A percentile compares a stretch with the other conserved stretches of the same genome.
Conservation (phyloP, 2,329 filamentous ascomycete species). For the Leptographium lundbergii region DNA sequence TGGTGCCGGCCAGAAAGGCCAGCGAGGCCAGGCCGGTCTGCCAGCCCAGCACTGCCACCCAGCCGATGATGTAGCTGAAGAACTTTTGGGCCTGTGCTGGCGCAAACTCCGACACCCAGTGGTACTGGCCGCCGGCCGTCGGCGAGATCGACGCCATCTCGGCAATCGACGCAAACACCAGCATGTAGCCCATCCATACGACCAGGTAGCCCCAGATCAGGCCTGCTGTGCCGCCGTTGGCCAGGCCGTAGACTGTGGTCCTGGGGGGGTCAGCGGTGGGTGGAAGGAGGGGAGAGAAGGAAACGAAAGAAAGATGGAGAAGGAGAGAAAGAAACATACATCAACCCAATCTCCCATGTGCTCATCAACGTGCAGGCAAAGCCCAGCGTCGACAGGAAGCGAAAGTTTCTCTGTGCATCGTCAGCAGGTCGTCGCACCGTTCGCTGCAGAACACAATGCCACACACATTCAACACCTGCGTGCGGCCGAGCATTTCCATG, state of each 20-base stretch:
- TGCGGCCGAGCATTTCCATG: conserved; percentile 17
- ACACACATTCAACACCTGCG: conserved; percentile 13
- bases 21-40: conserved; percentile 24
- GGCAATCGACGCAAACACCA: conserved; percentile 26
- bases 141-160: conserved; percentile 35
- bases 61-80: conserved; percentile 41
- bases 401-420: conserved; percentile 29
- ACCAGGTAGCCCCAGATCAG: conserved; percentile 39
- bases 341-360: conserved; percentile 39
- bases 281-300: background rate
- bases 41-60: conserved; percentile 38
- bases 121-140: conserved; percentile 44
- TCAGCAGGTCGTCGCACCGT: background rate
- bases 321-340: conserved; percentile 13
- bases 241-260: conserved; percentile 23
- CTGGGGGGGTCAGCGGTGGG: conserved; percentile 4
- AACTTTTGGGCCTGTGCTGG: conserved; percentile 34
- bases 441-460: no score
- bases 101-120: conserved; percentile 44
- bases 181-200: conserved; percentile 31
- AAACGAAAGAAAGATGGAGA: background rate
- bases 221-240: conserved; percentile 40
- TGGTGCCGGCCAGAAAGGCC: conserved; percentile 30
- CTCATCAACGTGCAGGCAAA: conserved; percentile 40
- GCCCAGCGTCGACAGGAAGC: conserved; percentile 35